A percentile compares a stretch with the other conserved stretches of the same genome.
Evolutionary conservation across 495 filamentous ascomycete genomes (phyloP).

Genomic region (Neurospora sp.): DNA sequence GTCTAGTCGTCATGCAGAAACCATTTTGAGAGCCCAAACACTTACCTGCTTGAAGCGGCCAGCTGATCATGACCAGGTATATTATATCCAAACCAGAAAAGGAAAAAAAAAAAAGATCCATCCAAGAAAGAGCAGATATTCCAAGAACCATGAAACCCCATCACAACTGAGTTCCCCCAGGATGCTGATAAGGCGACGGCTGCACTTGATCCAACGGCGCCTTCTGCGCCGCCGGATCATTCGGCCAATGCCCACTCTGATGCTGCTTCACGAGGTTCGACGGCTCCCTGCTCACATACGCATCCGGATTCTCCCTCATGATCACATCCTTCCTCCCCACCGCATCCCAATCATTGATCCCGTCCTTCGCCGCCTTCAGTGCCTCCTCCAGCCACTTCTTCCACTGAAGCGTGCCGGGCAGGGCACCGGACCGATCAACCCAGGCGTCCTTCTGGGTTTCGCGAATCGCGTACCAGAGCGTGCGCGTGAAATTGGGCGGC

Average conservation of each 20-base stretch:
- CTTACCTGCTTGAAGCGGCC: not conserved
- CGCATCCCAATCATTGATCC: constrained; percentile 32
- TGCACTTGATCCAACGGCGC: constrained; percentile 15
- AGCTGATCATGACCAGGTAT: not conserved
- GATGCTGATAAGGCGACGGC: not conserved
- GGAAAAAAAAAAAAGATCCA: not conserved
- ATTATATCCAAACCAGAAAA: not conserved
- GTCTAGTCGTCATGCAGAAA: not conserved
- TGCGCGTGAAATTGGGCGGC: constrained; percentile 37
- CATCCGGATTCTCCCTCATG: constrained; percentile 27
- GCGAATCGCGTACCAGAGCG: constrained; percentile 47
- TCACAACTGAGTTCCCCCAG: not conserved
- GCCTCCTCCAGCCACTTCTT: constrained; percentile 43
- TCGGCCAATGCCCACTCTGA: not conserved
- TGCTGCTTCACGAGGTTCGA: not conserved
- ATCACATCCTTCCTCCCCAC: constrained; percentile 39
- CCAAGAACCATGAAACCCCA: not conserved
- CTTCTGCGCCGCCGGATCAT: constrained; percentile 9
- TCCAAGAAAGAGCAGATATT: not conserved
- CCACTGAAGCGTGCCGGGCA: constrained; percentile 42
- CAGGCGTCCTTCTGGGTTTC: constrained; percentile 40
- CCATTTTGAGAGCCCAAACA: not conserved
- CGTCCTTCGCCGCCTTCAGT: constrained; percentile 22
- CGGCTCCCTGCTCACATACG: not conserved
- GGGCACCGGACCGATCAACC: constrained; percentile 36